Conservation (phyloP, 352 stramenopile genomes). For the Phytophthora kernoviae region DNA sequence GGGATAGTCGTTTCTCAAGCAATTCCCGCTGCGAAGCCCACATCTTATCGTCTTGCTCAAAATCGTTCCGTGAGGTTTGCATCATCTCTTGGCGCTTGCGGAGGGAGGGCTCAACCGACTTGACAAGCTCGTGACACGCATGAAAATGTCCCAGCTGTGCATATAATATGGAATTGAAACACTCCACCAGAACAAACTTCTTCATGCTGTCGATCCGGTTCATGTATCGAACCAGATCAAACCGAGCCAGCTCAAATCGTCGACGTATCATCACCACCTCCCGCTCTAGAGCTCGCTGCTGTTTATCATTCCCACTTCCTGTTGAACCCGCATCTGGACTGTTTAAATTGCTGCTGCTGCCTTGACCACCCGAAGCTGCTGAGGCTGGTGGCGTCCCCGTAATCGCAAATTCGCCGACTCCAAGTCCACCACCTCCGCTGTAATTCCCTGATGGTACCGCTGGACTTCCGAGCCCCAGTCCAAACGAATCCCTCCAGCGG, state of each 20-base stretch:
- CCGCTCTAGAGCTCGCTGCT: slow-evolving; percentile 62
- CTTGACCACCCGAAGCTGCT: slow-evolving; percentile 1
- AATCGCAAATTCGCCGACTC: slow-evolving; percentile 13
- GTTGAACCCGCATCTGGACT: slow-evolving; percentile 14
- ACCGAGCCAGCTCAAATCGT: slow-evolving; percentile 83
- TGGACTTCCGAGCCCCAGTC: slow-evolving; percentile 33
- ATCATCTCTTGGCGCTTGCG: slow-evolving; percentile 74
- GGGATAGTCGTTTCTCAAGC: slow-evolving; percentile 57
- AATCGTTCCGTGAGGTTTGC: slow-evolving; percentile 64
- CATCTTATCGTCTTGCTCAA: slow-evolving; percentile 79
- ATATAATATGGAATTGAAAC: slow-evolving; percentile 85
- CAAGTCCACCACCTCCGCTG: slow-evolving; percentile 2
- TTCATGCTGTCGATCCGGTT: slow-evolving; percentile 86
- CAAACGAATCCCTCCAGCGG: slow-evolving; percentile 18
- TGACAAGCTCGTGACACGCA: slow-evolving; percentile 80
- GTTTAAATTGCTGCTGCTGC: slow-evolving; percentile 26
- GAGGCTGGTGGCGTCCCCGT: slow-evolving; percentile 28
- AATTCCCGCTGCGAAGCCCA: slow-evolving; percentile 70
- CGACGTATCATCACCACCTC: slow-evolving; percentile 65
- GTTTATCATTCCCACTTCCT: slow-evolving; percentile 33
- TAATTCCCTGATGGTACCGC: slow-evolving; percentile 18
- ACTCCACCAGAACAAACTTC: slow-evolving; percentile 85
- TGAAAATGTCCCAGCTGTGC: slow-evolving; percentile 83
- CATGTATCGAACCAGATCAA: slow-evolving; percentile 84
- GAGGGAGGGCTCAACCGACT: slow-evolving; percentile 73